Base-by-base conservation (phyloP, 768 basidiomycete genomes). In the Tricholoma bakamatsutake region DNA sequence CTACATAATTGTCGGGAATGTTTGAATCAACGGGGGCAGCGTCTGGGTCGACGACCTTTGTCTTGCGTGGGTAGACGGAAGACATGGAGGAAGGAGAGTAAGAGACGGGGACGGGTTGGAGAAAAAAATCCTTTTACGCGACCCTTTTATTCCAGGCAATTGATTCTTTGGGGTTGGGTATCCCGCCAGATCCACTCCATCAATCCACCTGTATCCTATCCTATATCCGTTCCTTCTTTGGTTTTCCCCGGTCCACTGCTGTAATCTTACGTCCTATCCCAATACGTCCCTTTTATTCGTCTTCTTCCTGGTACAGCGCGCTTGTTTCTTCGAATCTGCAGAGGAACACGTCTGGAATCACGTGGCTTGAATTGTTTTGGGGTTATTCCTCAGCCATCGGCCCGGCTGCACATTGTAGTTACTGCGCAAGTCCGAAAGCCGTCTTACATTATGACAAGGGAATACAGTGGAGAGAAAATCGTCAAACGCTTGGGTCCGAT, bases 1-100 rank as follows among this genome's bases (percentile, higher is more conserved):
- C 74, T 67, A 92, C 89, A 64, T 91, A 92, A 76, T 92, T 90
- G 71, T 90, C 88, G 13, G 88, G 86, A 56, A 90, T 83, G 65
- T 82, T 77, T 62, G 79, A 67, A 67, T 85, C 84, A 58, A 70
- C 67, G 50, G 80, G 80, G 21, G 21, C 21, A 24, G 21, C 21
- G 21, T 24, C 68, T 43, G 56, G 57, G 46, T 39, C 53, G 42
- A 46, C 57, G 50, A 52, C 55, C 50, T 57, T 59, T 18, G 62
- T 21, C 56, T 65, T 64, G 58, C 66, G 67, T 5, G 66, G 60
- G 50, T 64, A 64, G 52, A 68, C 61, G n/a, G n/a, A n/a, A n/a
- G n/a, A n/a, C n/a, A n/a, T n/a, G n/a, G n/a, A n/a, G n/a, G n/a
- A n/a, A n/a, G n/a, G n/a, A n/a, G n/a, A n/a, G n/a, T n/a, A 50